A percentile compares a stretch with the other conserved stretches of the same genome.
Conservation (phyloP, 2,329 filamentous ascomycete genomes). For the Emmonsiellopsis sp. region DNA sequence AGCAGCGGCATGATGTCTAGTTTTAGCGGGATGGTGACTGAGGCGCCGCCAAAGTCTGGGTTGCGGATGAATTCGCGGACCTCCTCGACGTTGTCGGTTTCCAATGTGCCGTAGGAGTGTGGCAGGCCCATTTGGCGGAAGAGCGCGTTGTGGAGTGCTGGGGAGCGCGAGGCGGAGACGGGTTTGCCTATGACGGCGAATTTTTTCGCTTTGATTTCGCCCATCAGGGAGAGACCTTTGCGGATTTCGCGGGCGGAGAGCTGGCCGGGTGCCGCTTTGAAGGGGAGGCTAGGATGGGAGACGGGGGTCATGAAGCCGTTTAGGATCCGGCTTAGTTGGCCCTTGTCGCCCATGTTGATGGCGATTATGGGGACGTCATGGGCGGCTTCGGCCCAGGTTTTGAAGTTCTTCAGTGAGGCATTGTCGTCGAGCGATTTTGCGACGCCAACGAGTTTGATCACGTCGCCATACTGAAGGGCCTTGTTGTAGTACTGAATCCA, state of each 20-base stretch:
- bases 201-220: conserved; percentile 63
- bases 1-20: conserved; percentile 74
- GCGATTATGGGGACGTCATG: conserved; percentile 81
- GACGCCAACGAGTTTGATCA: conserved; percentile 87
- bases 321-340: conserved; percentile 81
- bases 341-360: conserved; percentile 85
- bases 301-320: conserved; percentile 94
- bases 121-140: conserved; percentile 72
- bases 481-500: conserved; percentile 89
- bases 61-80: conserved; percentile 58
- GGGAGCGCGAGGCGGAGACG: conserved; percentile 72
- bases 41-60: conserved; percentile 79
- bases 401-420: conserved; percentile 74
- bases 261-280: conserved; percentile 89
- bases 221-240: conserved; percentile 65
- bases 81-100: conserved; percentile 58
- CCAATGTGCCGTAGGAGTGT: conserved; percentile 67
- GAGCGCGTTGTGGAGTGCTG: conserved; percentile 79
- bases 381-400: conserved; percentile 60
- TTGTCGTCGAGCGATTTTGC: conserved; percentile 75
- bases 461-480: conserved; percentile 79
- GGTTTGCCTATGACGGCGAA: conserved; percentile 88
- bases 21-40: conserved; percentile 93
- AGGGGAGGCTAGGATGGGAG: conserved; percentile 77
- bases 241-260: conserved; percentile 85